Evolutionary conservation across 2,329 filamentous ascomycete species (phyloP), one percentile per base, ranked within the genome.

Genomic region (Penicillium sp.): DNA sequence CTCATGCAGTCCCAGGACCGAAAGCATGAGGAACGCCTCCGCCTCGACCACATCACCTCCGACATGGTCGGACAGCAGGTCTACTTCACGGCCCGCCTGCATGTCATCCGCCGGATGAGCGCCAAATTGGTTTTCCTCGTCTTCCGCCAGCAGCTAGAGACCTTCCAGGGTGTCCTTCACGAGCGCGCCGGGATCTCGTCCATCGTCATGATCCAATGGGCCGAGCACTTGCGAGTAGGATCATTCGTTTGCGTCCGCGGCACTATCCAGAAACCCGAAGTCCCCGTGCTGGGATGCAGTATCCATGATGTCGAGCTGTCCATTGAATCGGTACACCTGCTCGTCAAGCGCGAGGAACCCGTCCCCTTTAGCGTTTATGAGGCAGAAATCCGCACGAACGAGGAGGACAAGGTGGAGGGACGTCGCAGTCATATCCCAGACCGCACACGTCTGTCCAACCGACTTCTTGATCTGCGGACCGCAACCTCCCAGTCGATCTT

Each of bases 401-500:
- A 85, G 45, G 80, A 83, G 19, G 78, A 86, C 45, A 75, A 78
- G 7, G 78, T 78, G 14, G 75, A 87, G 52, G 83, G 82, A 51
- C 78, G 76, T 48, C 82, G 82, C 49, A 82, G 81, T 63, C 84
- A 85, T 64, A 84, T 91, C 45, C 83, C 86, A 2, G 88, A 91
- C 63, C 83, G 89, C 53, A 88, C 89, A 34, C 89, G 92, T 55
- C 80, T 92, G 62, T 80, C 83, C 52, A 92, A 92, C 71, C 87
- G 92, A 48, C 85, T 96, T 55, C 84, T 96, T 42, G 92, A 93
- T 74, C 79, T 96, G 48, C 85, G 92, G 45, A 92, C 92, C n/a
- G 88, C 90, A 0, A 84, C 90, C 1, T 91, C 92, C 45, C 92
- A 96, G 71, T 86, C 89, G 29, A 88, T 96, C 60, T 96, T 96